phyloP scores from a whole-genome alignment of 2,329 filamentous ascomycete species.

The Fusarium sp. region DNA sequence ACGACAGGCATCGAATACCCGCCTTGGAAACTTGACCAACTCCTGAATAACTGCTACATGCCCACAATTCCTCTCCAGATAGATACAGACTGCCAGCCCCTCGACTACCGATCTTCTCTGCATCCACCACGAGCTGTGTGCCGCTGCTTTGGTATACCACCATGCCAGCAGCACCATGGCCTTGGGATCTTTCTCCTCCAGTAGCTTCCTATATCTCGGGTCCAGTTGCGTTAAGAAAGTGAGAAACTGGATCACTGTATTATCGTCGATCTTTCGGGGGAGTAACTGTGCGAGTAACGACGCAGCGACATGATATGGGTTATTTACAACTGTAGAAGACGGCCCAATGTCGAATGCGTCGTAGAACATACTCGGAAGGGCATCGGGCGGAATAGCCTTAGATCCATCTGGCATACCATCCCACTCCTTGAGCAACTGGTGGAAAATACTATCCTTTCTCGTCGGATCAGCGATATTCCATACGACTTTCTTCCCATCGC shows the following conservation, averaged over 20 bases:
- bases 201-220: slow-evolving; percentile 56
- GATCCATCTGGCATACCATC: slow-evolving; percentile 19
- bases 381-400: slow-evolving; percentile 13
- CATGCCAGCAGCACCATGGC: slow-evolving; percentile 67
- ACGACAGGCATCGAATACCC: slow-evolving; percentile 18
- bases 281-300: slow-evolving; percentile 55
- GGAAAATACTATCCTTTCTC: slow-evolving; percentile 61
- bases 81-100: slow-evolving; percentile 62
- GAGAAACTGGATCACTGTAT: slow-evolving; percentile 59
- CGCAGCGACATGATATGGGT: slow-evolving; percentile 51
- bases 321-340: slow-evolving; percentile 35
- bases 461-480: slow-evolving; percentile 63
- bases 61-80: slow-evolving; percentile 44
- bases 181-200: slow-evolving; percentile 62
- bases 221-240: slow-evolving; percentile 60
- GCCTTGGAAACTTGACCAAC: slow-evolving; percentile 34
- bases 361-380: slow-evolving; percentile 51
- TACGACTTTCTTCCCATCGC: slow-evolving; percentile 65
- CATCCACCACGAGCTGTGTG: slow-evolving; percentile 60
- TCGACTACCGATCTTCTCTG: slow-evolving; percentile 59
- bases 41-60: slow-evolving; percentile 24
- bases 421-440: slow-evolving; percentile 38
- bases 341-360: slow-evolving; percentile 44
- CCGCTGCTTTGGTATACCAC: slow-evolving; percentile 65
- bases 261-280: slow-evolving; percentile 50